Evolutionary conservation across 2,329 filamentous ascomycete genomes (phyloP).

Genomic region (Ceratocystiopsis minuta): DNA sequence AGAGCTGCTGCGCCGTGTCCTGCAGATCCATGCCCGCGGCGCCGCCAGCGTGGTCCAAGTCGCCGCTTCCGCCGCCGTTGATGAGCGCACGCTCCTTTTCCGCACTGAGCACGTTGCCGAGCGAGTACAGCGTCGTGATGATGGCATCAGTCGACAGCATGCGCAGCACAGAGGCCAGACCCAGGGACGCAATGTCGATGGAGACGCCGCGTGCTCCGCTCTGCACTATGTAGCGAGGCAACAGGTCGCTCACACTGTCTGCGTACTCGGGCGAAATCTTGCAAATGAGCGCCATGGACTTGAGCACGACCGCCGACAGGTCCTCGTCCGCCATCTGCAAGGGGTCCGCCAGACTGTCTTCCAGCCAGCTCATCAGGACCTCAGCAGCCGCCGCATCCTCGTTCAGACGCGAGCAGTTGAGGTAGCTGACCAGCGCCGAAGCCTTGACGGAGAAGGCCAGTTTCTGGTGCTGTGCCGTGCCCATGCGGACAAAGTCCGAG

Average conservation of each 20-base stretch:
- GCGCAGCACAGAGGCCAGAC: constrained; percentile 63
- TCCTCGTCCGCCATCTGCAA: constrained; percentile 66
- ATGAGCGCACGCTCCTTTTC: constrained; percentile 35
- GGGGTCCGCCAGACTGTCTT: constrained; percentile 60
- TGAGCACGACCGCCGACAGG: constrained; percentile 61
- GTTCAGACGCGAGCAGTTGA: constrained; percentile 71
- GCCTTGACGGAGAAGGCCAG: constrained; percentile 77
- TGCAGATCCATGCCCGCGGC: constrained; percentile 12
- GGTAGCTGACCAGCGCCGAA: constrained; percentile 60
- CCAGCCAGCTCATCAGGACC: constrained; percentile 66
- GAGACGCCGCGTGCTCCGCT: constrained; percentile 51
- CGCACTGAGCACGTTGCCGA: constrained; percentile 88
- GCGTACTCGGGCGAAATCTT: constrained; percentile 56
- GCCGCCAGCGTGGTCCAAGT: constrained; percentile 11
- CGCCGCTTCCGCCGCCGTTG: constrained; percentile 30
- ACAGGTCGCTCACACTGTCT: constrained; percentile 55
- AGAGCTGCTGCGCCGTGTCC: constrained; percentile 22
- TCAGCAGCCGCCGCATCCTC: constrained; percentile 68
- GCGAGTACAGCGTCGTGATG: constrained; percentile 85
- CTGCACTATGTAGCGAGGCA: constrained; percentile 80
- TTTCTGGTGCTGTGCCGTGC: constrained; percentile 70
- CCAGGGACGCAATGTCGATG: constrained; percentile 63
- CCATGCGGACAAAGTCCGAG: constrained; percentile 75
- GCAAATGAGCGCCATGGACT: constrained; percentile 66
- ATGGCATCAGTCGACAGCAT: constrained; percentile 78